These are phyloP conservation scores for Venturia carpophila DNA, from an alignment of 2,329 filamentous ascomycete species.

Conservation along the genomic window DNA sequence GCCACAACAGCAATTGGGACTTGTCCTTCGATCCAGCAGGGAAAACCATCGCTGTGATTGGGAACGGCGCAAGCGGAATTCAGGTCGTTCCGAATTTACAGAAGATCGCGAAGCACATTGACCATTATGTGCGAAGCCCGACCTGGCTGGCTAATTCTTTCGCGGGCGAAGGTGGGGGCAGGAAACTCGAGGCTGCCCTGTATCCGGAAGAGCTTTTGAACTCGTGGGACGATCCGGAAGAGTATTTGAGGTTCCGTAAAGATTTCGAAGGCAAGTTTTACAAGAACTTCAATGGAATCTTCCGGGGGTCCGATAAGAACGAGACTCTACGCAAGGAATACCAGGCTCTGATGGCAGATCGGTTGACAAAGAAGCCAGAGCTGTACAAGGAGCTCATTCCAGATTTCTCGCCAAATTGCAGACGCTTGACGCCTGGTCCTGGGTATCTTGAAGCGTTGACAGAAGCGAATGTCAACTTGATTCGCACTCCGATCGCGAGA, in stretches of 20 bases:
- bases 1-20: slow-evolving; percentile 57
- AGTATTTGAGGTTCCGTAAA: slow-evolving; percentile 46
- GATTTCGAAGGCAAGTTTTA: slow-evolving; percentile 51
- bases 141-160: slow-evolving; percentile 63
- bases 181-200: slow-evolving; percentile 49
- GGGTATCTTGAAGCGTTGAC: slow-evolving; percentile 44
- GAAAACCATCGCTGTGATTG: slow-evolving; percentile 49
- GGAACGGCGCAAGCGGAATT: slow-evolving; percentile 56
- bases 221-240: slow-evolving; percentile 52
- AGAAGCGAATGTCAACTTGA: slow-evolving; percentile 33
- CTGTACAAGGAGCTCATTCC: slow-evolving; percentile 37
- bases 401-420: slow-evolving; percentile 39
- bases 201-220: slow-evolving; percentile 48
- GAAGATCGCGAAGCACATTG: slow-evolving; percentile 40
- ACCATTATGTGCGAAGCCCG: slow-evolving; percentile 57
- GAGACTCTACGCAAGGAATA: slow-evolving; percentile 4
- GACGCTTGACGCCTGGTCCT: slow-evolving; percentile 43
- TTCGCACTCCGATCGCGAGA: slow-evolving; percentile 29
- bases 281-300: slow-evolving; percentile 37
- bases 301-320: slow-evolving; percentile 33
- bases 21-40: slow-evolving; percentile 42
- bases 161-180: slow-evolving; percentile 46
- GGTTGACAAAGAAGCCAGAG: slow-evolving; percentile 32
- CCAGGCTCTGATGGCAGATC: slow-evolving; percentile 33
- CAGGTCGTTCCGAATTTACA: slow-evolving; percentile 48